Percentiles rank a stretch among this genome's conserved stretches.
Evolutionary conservation across 192 early-diverging fungal species (phyloP).

Genomic region (Coemansia sp.): DNA sequence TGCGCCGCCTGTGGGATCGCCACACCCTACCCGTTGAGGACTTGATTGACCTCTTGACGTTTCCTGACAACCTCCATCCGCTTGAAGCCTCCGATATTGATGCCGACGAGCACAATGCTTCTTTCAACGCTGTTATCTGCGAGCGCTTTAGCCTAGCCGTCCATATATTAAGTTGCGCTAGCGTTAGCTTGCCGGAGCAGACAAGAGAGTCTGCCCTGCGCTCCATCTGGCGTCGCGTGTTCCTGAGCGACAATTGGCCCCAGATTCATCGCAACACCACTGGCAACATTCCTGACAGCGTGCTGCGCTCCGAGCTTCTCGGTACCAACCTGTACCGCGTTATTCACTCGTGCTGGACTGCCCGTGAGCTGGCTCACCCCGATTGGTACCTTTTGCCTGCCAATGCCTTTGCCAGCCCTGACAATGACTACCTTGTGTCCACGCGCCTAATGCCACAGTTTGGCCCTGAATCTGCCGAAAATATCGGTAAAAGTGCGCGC

Average conservation of each 20-base stretch:
- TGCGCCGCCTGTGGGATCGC: constrained; percentile 24
- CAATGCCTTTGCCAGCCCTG: constrained; percentile 3
- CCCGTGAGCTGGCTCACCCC: constrained; percentile 29
- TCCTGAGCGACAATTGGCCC: constrained; percentile 35
- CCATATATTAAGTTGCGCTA: constrained; percentile 39
- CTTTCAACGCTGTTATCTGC: constrained; percentile 5
- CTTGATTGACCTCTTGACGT: constrained; percentile 32
- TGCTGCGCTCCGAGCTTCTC: constrained; percentile 21
- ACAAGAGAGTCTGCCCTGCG: constrained; percentile 20
- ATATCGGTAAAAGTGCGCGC: not conserved
- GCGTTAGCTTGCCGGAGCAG: constrained; percentile 19
- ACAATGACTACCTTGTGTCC: constrained; percentile 18
- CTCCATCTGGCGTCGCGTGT: constrained; percentile 48
- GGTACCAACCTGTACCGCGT: constrained; percentile 23
- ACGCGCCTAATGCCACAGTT: constrained; percentile 27
- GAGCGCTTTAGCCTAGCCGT: constrained; percentile 33
- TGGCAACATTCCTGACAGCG: constrained; percentile 21
- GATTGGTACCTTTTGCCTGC: constrained; percentile 30
- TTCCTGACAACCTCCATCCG: constrained; percentile 15
- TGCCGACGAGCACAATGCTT: not conserved
- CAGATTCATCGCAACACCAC: constrained; percentile 6
- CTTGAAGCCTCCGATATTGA: not conserved
- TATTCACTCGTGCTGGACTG: constrained; percentile 22
- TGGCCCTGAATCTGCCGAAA: not conserved
- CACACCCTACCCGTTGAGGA: constrained; percentile 18